Conservation (phyloP, 257 asterid genomes). For the Solanum pennellii region DNA sequence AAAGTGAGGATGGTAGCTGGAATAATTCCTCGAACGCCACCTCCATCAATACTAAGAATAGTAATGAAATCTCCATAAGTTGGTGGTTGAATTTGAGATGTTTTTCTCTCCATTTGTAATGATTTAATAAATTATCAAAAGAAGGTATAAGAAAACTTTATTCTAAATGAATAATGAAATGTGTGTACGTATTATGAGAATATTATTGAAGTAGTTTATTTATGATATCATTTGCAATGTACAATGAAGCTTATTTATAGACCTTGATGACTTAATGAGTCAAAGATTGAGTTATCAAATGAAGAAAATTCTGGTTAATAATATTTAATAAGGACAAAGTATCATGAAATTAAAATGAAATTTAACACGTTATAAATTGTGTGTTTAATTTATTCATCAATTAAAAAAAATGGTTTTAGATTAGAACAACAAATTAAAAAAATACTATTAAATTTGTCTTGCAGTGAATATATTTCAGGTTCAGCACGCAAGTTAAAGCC, state of each 20-base stretch:
- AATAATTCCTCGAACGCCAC: conserved; percentile 49
- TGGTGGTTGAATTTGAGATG: conserved; percentile 29
- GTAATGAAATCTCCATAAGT: conserved; percentile 26
- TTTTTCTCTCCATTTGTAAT: background rate
- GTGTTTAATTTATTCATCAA: background rate
- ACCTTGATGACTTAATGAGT: background rate
- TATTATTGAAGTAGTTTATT: background rate
- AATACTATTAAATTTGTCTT: background rate
- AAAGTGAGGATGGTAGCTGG: conserved; percentile 26
- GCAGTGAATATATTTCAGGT: background rate
- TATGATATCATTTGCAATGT: background rate
- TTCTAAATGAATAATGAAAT: background rate
- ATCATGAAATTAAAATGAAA: too few relatives aligned
- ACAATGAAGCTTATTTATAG: background rate
- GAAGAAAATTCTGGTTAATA: background rate
- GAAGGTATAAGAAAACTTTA: background rate
- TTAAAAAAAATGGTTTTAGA: background rate
- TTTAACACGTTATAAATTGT: background rate
- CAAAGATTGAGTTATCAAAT: background rate
- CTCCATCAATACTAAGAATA: conserved; percentile 46
- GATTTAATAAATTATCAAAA: background rate
- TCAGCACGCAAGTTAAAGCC: background rate
- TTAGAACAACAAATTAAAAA: background rate
- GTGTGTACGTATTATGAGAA: background rate
- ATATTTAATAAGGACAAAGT: background rate